Evolutionary conservation across 306 rosid genomes (phyloP).

Genomic region (Sindora glabra): DNA sequence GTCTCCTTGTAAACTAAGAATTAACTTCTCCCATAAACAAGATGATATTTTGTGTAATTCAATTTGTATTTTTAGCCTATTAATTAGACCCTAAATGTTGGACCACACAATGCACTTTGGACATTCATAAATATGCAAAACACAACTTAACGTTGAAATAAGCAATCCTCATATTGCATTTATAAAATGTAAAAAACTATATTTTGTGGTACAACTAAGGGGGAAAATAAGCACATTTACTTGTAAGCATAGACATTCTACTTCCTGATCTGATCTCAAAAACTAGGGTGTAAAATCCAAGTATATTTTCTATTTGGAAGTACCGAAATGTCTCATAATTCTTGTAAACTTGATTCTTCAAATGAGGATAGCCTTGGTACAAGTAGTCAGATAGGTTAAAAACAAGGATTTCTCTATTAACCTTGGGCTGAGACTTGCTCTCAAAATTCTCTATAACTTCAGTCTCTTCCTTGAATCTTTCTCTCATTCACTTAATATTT

Average conservation of each 20-base stretch:
- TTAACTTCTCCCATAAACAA: no score
- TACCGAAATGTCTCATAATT: conserved; percentile 36
- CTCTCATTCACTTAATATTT: conserved; percentile 49
- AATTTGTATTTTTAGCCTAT: no score
- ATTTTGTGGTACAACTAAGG: conserved; percentile 16
- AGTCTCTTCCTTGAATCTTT: conserved; percentile 64
- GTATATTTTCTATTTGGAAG: conserved; percentile 28
- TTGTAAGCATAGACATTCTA: conserved; percentile 26
- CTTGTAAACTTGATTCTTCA: conserved; percentile 24
- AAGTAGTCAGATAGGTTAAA: conserved; percentile 68
- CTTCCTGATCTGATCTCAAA: conserved; percentile 53
- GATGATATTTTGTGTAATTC: no score
- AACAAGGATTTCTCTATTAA: conserved; percentile 55
- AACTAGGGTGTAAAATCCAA: conserved; percentile 40
- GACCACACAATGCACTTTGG: not conserved
- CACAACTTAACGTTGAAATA: not conserved
- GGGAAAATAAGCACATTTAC: conserved; percentile 47
- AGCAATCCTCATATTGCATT: not conserved
- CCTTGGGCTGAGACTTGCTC: conserved; percentile 13
- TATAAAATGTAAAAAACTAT: not conserved
- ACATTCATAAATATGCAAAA: no score
- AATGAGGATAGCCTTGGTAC: conserved; percentile 66
- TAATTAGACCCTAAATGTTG: no score
- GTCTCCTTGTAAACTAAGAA: no score
- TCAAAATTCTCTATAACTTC: conserved; percentile 76